phyloP scores from a whole-genome alignment of 2,329 filamentous ascomycete species.

The Fonsecaea pedrosoi region DNA sequence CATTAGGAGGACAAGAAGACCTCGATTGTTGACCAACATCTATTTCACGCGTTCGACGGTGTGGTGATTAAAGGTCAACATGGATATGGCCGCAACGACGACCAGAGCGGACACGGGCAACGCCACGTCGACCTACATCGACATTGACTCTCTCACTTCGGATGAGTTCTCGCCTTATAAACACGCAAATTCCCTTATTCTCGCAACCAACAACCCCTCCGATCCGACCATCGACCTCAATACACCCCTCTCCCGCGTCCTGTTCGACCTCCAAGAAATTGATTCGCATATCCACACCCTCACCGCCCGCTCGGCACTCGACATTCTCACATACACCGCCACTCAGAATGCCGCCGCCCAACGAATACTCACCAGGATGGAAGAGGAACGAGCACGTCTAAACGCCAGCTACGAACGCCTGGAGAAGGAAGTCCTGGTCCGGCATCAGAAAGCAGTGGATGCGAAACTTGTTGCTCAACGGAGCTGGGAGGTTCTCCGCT shows the following conservation, averaged over 20 bases:
- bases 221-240: slow-evolving; percentile 91
- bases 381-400: slow-evolving; percentile 78
- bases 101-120: background rate
- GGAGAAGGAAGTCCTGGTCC: slow-evolving; percentile 82
- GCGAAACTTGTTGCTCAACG: slow-evolving; percentile 78
- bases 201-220: slow-evolving; percentile 87
- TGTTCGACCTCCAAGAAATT: slow-evolving; percentile 96
- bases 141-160: slow-evolving; percentile 89
- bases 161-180: slow-evolving; percentile 78
- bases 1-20: no score
- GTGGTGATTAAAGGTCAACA: background rate
- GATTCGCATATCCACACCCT: slow-evolving; percentile 93
- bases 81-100: slow-evolving; percentile 17
- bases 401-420: slow-evolving; percentile 85
- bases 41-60: background rate
- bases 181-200: slow-evolving; percentile 89
- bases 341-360: slow-evolving; percentile 75
- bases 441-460: slow-evolving; percentile 84
- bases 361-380: slow-evolving; percentile 75
- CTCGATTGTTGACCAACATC: background rate
- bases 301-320: slow-evolving; percentile 81
- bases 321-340: slow-evolving; percentile 78
- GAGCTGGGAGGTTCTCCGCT: slow-evolving; percentile 77
- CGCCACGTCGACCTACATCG: slow-evolving; percentile 69
- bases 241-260: slow-evolving; percentile 87